Evolutionary conservation across 805 yeast genomes (phyloP).

Genomic region (Metschnikowia reukaufii): DNA sequence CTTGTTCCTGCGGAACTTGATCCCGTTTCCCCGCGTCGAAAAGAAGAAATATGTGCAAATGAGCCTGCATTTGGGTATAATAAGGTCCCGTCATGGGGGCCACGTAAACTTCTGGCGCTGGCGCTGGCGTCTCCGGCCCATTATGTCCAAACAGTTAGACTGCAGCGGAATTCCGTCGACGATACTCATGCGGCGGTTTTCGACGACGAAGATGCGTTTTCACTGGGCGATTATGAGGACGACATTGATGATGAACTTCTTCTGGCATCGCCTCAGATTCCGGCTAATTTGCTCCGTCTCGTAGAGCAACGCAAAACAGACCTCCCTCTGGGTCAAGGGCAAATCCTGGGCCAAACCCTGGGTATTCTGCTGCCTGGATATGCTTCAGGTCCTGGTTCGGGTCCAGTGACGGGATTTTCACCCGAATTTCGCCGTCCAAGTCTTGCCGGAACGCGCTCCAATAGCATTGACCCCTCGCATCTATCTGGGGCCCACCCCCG

Average conservation of each 20-base stretch:
- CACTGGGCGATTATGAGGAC: constrained; percentile 31
- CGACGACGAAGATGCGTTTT: constrained; percentile 27
- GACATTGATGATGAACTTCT: constrained; percentile 46
- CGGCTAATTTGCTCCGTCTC: constrained; percentile 54
- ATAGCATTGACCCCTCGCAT: constrained; percentile 22
- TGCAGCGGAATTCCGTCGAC: constrained; percentile 6
- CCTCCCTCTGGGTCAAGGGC: too few species aligned
- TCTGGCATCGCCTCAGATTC: constrained; percentile 70
- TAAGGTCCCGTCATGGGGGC: too few species aligned
- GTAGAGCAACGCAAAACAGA: constrained; percentile 48
- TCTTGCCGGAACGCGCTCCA: constrained; percentile 18
- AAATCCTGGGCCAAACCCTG: too few species aligned
- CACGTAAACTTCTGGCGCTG: constrained; percentile 9
- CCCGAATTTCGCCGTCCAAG: constrained; percentile 24
- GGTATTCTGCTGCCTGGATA: too few species aligned
- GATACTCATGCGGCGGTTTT: constrained; percentile 3
- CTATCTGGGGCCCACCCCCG: constrained; percentile 12
- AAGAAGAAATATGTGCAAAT: neutral
- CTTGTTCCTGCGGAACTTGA: constrained; percentile 44
- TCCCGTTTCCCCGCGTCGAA: constrained; percentile 17
- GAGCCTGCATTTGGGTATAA: too few species aligned
- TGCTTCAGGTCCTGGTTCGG: too few species aligned
- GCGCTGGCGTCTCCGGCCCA: neutral
- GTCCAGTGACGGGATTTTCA: too few species aligned
- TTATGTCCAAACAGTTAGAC: neutral